A percentile compares a stretch with the other conserved stretches of the same genome.
phyloP scores from a whole-genome alignment of 192 early-diverging fungal species.

The Backusella parvicylindrica region DNA sequence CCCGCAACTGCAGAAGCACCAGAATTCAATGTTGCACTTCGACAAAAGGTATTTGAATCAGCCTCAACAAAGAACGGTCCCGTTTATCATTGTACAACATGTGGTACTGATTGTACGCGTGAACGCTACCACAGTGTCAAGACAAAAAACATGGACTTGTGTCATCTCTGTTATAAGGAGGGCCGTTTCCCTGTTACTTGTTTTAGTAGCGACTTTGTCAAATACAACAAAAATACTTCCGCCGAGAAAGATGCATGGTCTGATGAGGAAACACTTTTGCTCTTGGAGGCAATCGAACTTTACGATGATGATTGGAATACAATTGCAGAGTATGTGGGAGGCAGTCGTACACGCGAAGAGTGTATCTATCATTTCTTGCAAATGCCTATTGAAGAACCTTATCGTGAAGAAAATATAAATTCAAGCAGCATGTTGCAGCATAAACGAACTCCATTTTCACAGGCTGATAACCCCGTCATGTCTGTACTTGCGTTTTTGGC shows the following conservation, averaged over 20 bases:
- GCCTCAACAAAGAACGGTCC: slow-evolving; percentile 22
- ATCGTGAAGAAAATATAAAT: slow-evolving; percentile 31
- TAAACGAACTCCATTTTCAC: slow-evolving; percentile 70
- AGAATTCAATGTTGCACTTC: slow-evolving; percentile 50
- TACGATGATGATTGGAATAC: slow-evolving; percentile 95
- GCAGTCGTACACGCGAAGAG: slow-evolving; percentile 84
- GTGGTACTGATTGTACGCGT: slow-evolving; percentile 82
- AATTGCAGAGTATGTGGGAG: slow-evolving; percentile 87
- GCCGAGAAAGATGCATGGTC: slow-evolving; percentile 58
- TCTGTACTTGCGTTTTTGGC: slow-evolving; percentile 90
- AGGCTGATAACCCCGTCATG: slow-evolving; percentile 93
- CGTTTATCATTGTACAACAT: slow-evolving; percentile 78
- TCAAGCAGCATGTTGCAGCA: slow-evolving; percentile 45
- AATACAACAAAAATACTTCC: neutral
- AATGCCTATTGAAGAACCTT: slow-evolving; percentile 92
- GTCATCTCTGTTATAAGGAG: slow-evolving; percentile 85
- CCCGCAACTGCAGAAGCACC: slow-evolving; percentile 19
- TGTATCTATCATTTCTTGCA: slow-evolving; percentile 90
- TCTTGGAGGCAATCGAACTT: slow-evolving; percentile 94
- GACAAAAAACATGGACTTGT: slow-evolving; percentile 76
- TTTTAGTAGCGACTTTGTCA: slow-evolving; percentile 85
- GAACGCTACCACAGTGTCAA: slow-evolving; percentile 85
- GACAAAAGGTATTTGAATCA: slow-evolving; percentile 56
- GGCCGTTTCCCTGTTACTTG: slow-evolving; percentile 89
- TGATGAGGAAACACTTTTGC: slow-evolving; percentile 86